These are phyloP conservation scores for Colletotrichum trifolii DNA, from an alignment of 2,329 filamentous ascomycete genomes.

Conservation along the genomic window DNA sequence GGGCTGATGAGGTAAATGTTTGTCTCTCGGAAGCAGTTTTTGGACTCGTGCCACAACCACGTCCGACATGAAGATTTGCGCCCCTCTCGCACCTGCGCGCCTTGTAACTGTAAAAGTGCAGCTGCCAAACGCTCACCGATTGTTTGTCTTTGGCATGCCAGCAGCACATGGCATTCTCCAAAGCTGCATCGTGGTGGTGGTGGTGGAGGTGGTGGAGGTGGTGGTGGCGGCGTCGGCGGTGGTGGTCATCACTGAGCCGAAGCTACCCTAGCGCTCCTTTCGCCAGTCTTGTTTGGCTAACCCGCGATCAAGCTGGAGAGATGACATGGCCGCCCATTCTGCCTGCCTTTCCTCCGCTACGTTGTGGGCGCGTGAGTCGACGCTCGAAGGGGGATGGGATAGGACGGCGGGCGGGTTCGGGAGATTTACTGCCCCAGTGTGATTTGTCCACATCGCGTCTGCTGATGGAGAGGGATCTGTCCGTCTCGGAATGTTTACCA, in stretches of 20 bases:
- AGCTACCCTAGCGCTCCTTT: slow-evolving; percentile 17
- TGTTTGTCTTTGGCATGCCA: no score
- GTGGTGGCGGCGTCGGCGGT: background rate
- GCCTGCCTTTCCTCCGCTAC: background rate
- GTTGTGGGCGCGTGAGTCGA: no score
- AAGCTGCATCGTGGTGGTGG: background rate
- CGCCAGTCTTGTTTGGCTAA: background rate
- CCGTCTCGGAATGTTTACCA: no score
- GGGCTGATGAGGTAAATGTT: no score
- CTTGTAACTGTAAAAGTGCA: background rate
- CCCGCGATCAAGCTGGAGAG: background rate
- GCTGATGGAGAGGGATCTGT: no score
- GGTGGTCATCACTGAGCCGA: slow-evolving; percentile 14
- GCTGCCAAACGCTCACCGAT: background rate
- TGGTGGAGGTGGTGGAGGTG: background rate
- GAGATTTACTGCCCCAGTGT: no score
- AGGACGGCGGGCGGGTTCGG: no score
- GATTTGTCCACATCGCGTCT: no score
- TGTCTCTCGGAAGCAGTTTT: background rate
- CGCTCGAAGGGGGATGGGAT: no score
- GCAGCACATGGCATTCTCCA: background rate
- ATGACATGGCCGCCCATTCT: background rate
- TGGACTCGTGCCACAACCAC: background rate
- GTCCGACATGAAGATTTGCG: background rate
- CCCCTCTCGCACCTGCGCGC: background rate